phyloP scores from a whole-genome alignment of 306 rosid species.

The Vigna nakashimae region DNA sequence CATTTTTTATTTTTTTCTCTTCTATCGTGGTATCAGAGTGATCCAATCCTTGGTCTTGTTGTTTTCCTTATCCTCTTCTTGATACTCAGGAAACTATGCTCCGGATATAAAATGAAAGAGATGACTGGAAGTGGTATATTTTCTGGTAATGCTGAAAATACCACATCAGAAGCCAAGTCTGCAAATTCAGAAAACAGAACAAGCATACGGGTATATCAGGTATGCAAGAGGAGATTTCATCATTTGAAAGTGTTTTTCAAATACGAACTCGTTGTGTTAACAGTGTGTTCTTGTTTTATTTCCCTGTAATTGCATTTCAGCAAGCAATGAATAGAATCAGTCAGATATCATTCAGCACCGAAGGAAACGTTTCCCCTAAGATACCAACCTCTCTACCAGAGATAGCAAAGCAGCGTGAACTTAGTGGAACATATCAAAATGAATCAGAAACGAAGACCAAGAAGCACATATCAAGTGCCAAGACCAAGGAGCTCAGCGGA shows the following conservation, averaged over 20 bases:
- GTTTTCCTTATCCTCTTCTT: not conserved
- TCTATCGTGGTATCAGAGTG: not conserved
- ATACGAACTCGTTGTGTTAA: constrained; percentile 25
- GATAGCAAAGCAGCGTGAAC: constrained; percentile 96
- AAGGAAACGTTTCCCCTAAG: constrained; percentile 70
- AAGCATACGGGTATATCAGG: constrained; percentile 73
- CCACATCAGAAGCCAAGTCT: constrained; percentile 53
- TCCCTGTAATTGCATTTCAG: constrained; percentile 48
- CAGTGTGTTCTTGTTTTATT: constrained; percentile 27
- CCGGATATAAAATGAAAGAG: constrained; percentile 76
- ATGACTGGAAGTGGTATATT: constrained; percentile 74
- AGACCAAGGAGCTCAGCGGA: constrained; percentile 87
- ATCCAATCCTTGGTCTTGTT: not conserved
- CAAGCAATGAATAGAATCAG: constrained; percentile 74
- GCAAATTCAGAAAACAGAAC: constrained; percentile 55
- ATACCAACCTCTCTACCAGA: constrained; percentile 74
- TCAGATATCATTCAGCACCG: constrained; percentile 78
- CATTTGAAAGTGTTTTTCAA: constrained; percentile 9
- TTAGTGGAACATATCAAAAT: constrained; percentile 73
- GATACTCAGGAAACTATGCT: constrained; percentile 71
- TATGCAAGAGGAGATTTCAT: constrained; percentile 38
- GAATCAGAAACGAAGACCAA: constrained; percentile 56
- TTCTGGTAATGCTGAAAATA: constrained; percentile 55
- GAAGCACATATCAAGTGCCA: constrained; percentile 73
- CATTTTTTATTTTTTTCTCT: not conserved